A percentile compares a stretch with the other conserved stretches of the same genome.
Conservation (phyloP, 345 rosid genomes). For the Melaleuca alternifolia region DNA sequence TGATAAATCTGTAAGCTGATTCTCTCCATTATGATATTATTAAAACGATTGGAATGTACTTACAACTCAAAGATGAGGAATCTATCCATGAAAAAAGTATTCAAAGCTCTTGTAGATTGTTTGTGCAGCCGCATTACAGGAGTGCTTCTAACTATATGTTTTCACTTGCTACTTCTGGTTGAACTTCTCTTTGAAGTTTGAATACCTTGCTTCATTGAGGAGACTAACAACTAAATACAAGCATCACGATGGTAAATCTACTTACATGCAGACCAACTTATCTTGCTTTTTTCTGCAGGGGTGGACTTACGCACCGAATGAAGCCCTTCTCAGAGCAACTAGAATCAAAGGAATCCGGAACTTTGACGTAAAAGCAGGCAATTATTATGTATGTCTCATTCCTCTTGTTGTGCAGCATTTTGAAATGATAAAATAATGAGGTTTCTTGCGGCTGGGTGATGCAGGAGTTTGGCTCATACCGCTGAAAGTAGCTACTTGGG, state of each 20-base stretch:
- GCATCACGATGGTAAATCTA: neutral
- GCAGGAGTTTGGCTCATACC: constrained; percentile 76
- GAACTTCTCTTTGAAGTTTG: neutral
- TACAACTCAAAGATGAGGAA: neutral
- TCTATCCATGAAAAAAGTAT: neutral
- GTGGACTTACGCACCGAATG: constrained; percentile 80
- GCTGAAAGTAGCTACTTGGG: constrained; percentile 64
- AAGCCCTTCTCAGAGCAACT: constrained; percentile 77
- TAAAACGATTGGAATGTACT: neutral
- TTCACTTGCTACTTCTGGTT: neutral
- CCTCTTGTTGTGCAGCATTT: neutral
- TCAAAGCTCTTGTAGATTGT: neutral
- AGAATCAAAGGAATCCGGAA: constrained; percentile 53
- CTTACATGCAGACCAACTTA: neutral
- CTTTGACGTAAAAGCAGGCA: constrained; percentile 46
- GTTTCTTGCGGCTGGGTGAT: constrained; percentile 7
- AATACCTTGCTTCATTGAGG: neutral
- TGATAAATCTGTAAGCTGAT: neutral
- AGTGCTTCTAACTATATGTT: neutral
- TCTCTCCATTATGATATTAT: neutral
- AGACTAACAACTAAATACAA: neutral
- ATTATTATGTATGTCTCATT: neutral
- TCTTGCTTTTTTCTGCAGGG: constrained; percentile 32
- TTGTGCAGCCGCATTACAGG: neutral
- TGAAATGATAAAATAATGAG: constrained; percentile 2